Conservation (phyloP, 2,329 filamentous ascomycete genomes). For the Hymenoscyphus albidus region DNA sequence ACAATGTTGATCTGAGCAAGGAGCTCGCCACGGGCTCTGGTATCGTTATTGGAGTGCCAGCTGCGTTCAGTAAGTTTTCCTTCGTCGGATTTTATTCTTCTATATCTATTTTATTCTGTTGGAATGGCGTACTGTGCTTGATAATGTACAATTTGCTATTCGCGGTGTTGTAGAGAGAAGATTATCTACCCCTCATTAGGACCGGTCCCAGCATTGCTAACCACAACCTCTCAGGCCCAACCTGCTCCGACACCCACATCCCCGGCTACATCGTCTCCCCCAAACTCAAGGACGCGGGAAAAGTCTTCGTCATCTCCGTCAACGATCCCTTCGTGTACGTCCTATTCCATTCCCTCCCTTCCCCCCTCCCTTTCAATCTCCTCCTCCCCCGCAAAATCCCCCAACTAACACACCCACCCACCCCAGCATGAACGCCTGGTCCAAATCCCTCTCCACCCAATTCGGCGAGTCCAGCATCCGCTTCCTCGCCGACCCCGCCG, state of each 20-base stretch:
- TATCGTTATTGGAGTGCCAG: slow-evolving; percentile 80
- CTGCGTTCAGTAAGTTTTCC: slow-evolving; percentile 60
- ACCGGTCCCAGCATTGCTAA: not conserved
- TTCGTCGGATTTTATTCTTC: not conserved
- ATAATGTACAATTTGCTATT: not conserved
- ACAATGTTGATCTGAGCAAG: slow-evolving; percentile 81
- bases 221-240: slow-evolving; percentile 43
- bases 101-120: not conserved
- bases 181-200: not conserved
- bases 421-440: slow-evolving; percentile 84
- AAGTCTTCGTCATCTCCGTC: slow-evolving; percentile 86
- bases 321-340: slow-evolving; percentile 93
- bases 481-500: slow-evolving; percentile 79
- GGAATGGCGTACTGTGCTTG: not conserved
- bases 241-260: slow-evolving; percentile 68
- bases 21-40: slow-evolving; percentile 70
- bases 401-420: slow-evolving; percentile 8
- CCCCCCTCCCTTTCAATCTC: not conserved
- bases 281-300: slow-evolving; percentile 72
- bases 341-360: not conserved
- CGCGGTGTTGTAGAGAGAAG: not conserved
- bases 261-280: slow-evolving; percentile 82
- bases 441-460: slow-evolving; percentile 59
- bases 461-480: slow-evolving; percentile 67
- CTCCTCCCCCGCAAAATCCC: not conserved